Percentiles rank a stretch among this genome's conserved stretches.
phyloP scores from a whole-genome alignment of 2,329 filamentous ascomycete species.

The Colletotrichum tropicale region DNA sequence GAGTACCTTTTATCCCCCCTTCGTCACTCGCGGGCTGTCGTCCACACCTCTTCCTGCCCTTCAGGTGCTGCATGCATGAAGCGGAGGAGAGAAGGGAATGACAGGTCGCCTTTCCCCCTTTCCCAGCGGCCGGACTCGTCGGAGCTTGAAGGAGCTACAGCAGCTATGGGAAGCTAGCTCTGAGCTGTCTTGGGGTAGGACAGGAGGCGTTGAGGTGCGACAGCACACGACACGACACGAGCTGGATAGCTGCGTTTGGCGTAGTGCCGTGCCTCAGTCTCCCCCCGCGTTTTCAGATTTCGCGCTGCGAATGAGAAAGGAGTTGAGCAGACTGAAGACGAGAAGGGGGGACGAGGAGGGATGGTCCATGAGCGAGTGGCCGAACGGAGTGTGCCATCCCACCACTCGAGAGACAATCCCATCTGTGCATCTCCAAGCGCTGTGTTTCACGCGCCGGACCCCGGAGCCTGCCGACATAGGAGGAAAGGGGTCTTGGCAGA shows the following conservation, averaged over 20 bases:
- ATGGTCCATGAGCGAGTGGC: background rate
- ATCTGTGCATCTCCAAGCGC: constrained; percentile 20
- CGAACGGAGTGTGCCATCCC: background rate
- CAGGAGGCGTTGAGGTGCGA: background rate
- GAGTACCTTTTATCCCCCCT: background rate
- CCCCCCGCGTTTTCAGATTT: background rate
- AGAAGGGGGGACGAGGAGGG: background rate
- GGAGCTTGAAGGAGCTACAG: background rate
- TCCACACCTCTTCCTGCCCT: background rate
- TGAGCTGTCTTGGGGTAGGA: background rate
- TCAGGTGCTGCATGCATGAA: background rate
- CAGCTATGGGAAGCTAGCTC: background rate
- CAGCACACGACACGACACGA: background rate
- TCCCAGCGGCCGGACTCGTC: background rate
- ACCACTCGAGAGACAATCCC: background rate
- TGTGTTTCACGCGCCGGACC: constrained; percentile 13
- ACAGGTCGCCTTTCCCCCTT: background rate
- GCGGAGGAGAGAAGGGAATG: background rate
- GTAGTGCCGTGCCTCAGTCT: background rate
- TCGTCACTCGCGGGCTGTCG: background rate
- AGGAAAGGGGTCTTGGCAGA: background rate
- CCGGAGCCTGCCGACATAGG: constrained; percentile 11
- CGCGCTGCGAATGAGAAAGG: background rate
- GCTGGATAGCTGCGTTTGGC: background rate
- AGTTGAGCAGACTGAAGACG: background rate